Evolutionary conservation across 2,329 filamentous ascomycete species (phyloP).

Genomic region (Leptographium radiaticola): DNA sequence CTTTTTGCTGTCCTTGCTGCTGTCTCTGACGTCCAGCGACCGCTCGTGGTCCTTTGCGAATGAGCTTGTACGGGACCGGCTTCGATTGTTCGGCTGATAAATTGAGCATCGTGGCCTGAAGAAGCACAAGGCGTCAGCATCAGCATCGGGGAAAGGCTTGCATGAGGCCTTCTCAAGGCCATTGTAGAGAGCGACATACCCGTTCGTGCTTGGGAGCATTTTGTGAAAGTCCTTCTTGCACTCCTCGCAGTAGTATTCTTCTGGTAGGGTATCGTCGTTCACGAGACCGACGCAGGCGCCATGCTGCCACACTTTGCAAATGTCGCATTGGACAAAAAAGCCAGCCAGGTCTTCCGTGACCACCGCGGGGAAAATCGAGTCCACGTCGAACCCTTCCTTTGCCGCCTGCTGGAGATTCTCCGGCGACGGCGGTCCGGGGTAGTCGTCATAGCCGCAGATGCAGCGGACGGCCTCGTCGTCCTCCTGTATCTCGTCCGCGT

Average conservation of each 20-base stretch:
- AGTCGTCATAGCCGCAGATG: conserved; percentile 88
- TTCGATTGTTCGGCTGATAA: conserved; percentile 46
- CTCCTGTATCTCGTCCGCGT: conserved; percentile 59
- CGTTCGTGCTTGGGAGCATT: conserved; percentile 66
- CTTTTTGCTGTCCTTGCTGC: conserved; percentile 4
- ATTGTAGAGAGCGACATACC: conserved; percentile 45
- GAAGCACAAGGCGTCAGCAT: conserved; percentile 23
- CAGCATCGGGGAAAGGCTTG: no score
- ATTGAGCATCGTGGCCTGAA: conserved; percentile 52
- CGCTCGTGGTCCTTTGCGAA: conserved; percentile 48
- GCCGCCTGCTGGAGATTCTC: conserved; percentile 35
- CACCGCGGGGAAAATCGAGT: conserved; percentile 45
- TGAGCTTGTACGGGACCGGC: conserved; percentile 49
- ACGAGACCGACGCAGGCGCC: conserved; percentile 95
- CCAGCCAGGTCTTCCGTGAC: conserved; percentile 79
- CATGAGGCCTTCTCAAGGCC: neutral
- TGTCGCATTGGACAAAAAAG: conserved; percentile 95
- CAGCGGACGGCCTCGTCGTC: conserved; percentile 94
- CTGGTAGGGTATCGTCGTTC: conserved; percentile 81
- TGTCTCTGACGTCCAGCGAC: conserved; percentile 28
- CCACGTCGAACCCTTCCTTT: conserved; percentile 44
- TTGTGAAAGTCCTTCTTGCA: conserved; percentile 87
- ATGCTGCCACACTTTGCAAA: conserved; percentile 98
- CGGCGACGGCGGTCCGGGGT: conserved; percentile 66
- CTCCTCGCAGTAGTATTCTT: conserved; percentile 96